Conservation (phyloP, 2,329 filamentous ascomycete genomes). For the Fusarium oxysporum region DNA sequence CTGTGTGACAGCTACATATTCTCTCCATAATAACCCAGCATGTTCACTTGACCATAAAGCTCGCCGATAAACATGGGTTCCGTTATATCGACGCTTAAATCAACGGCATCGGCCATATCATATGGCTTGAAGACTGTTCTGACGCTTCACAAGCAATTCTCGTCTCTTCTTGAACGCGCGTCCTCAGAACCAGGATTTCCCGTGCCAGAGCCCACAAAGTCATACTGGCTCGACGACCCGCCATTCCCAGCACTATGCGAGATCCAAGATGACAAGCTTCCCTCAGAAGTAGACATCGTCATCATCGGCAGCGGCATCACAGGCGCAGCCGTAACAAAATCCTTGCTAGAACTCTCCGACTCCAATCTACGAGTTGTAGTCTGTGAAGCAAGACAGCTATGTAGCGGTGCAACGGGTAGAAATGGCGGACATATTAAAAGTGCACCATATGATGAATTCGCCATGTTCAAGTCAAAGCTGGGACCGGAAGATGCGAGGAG, state of each 20-base stretch:
- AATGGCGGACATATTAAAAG: conserved; percentile 65
- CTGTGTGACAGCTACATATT: background rate
- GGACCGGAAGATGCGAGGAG: conserved; percentile 53
- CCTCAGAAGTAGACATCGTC: conserved; percentile 58
- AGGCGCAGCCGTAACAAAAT: conserved; percentile 50
- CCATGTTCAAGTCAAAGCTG: conserved; percentile 46
- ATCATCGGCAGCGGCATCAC: conserved; percentile 68
- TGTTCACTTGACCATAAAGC: background rate
- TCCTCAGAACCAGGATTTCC: conserved; percentile 55
- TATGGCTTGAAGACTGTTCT: conserved; percentile 44
- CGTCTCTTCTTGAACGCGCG: conserved; percentile 47
- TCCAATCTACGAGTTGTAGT: conserved; percentile 52
- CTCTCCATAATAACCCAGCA: background rate
- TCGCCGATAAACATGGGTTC: conserved; percentile 47
- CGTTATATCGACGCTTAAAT: conserved; percentile 46
- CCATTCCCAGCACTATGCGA: conserved; percentile 57
- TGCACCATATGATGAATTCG: conserved; percentile 57
- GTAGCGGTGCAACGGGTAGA: conserved; percentile 64
- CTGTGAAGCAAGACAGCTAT: conserved; percentile 62
- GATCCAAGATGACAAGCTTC: conserved; percentile 47
- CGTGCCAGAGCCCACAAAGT: conserved; percentile 53
- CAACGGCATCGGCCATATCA: conserved; percentile 38
- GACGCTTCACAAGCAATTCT: conserved; percentile 44
- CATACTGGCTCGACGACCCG: conserved; percentile 61
- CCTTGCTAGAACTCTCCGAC: conserved; percentile 44